phyloP scores from a whole-genome alignment of 2,329 filamentous ascomycete genomes.

The Domatiomyces globalis region DNA sequence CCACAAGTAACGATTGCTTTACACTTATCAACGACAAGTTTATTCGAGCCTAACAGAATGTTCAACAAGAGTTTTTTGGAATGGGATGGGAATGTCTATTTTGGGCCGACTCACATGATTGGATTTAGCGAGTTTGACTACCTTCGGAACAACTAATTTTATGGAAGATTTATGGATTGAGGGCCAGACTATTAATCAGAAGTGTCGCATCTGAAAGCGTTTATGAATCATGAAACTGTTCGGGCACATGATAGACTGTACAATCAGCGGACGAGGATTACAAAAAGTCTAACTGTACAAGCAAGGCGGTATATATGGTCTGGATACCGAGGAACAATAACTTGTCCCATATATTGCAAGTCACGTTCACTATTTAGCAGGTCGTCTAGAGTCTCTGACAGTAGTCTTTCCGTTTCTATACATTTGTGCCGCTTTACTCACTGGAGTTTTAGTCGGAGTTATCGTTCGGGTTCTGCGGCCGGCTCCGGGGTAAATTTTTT shows the following conservation, averaged over 20 bases:
- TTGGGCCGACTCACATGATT: background rate
- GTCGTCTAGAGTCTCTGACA: too few relatives aligned
- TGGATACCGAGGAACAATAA: too few relatives aligned
- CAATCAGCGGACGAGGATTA: background rate
- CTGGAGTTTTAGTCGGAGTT: background rate
- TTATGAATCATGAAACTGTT: background rate
- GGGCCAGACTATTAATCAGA: background rate
- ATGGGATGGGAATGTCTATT: background rate
- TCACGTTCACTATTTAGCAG: too few relatives aligned
- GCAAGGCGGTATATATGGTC: background rate
- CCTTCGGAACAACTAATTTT: background rate
- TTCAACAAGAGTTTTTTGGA: background rate
- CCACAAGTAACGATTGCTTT: slow-evolving; percentile 6
- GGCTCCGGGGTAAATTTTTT: background rate
- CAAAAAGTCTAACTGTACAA: background rate
- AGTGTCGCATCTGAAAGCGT: background rate
- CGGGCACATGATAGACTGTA: background rate
- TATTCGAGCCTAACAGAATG: background rate
- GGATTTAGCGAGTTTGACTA: background rate
- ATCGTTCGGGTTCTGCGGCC: background rate
- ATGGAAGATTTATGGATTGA: background rate
- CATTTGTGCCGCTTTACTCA: too few relatives aligned
- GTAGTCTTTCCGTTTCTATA: too few relatives aligned
- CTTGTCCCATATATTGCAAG: too few relatives aligned
- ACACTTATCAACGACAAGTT: background rate